Conservation (phyloP, 192 early-diverging fungal genomes). For the Backusella sp. region DNA sequence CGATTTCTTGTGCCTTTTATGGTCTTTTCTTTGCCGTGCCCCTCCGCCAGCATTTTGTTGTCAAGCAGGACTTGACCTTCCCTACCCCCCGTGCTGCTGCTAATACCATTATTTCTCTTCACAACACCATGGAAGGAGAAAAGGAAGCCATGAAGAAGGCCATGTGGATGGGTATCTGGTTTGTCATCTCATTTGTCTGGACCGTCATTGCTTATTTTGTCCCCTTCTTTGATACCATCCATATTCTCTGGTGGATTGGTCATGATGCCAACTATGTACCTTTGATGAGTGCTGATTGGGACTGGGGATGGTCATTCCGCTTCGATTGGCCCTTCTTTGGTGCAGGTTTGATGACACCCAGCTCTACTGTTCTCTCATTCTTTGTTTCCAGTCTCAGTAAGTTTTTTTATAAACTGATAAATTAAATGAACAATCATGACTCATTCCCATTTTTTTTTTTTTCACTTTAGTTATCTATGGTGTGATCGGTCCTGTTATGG, state of each 20-base stretch:
- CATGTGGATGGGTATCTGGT: slow-evolving; percentile 45
- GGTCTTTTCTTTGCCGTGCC: slow-evolving; percentile 75
- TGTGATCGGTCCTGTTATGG: slow-evolving; percentile 59
- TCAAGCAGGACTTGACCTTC: slow-evolving; percentile 68
- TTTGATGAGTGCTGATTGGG: slow-evolving; percentile 48
- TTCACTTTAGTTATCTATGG: slow-evolving; percentile 43
- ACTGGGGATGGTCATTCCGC: slow-evolving; percentile 45
- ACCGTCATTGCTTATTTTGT: slow-evolving; percentile 52
- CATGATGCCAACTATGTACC: slow-evolving; percentile 35
- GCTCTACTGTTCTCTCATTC: slow-evolving; percentile 53
- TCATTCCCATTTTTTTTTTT: background rate
- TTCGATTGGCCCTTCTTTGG: slow-evolving; percentile 63
- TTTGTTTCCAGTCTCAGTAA: slow-evolving; percentile 44
- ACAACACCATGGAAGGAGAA: slow-evolving; percentile 46
- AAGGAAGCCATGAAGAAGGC: slow-evolving; percentile 50
- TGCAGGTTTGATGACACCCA: slow-evolving; percentile 61
- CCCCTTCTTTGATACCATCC: slow-evolving; percentile 43
- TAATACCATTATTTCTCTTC: slow-evolving; percentile 58
- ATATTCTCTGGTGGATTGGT: slow-evolving; percentile 52
- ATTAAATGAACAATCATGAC: background rate
- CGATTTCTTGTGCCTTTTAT: slow-evolving; percentile 60
- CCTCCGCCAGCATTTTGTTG: slow-evolving; percentile 62
- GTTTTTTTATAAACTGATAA: background rate
- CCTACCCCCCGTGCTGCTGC: slow-evolving; percentile 67
- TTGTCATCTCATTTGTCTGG: slow-evolving; percentile 45